Evolutionary conservation across 257 asterid genomes (phyloP).

Genomic region (Paulownia fortunei): DNA sequence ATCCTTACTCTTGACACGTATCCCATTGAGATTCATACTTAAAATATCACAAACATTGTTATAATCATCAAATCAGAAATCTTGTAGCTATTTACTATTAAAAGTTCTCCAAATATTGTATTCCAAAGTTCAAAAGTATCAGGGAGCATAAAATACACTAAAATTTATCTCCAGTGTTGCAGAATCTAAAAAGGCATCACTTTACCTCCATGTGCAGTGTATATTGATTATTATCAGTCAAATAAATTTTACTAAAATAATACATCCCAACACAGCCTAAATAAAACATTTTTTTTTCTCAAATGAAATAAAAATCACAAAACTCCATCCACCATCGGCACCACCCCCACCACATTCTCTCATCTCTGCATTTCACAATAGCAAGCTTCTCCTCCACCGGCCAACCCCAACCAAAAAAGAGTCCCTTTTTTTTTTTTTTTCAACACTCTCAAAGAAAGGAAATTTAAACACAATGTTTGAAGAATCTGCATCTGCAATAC

Average conservation of each 20-base stretch:
- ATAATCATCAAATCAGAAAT: background rate
- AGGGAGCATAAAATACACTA: background rate
- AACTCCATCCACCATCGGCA: background rate
- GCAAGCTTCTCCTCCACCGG: background rate
- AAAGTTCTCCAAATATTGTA: background rate
- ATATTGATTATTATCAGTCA: background rate
- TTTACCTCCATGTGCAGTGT: conserved; percentile 23
- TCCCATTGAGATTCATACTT: background rate
- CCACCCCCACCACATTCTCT: background rate
- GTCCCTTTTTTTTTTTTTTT: background rate
- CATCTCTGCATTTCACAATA: background rate
- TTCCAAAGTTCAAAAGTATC: background rate
- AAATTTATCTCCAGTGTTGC: background rate
- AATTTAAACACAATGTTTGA: conserved; percentile 43
- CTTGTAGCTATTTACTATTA: background rate
- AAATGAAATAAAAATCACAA: background rate
- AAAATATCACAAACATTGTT: background rate
- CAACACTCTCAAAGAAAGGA: background rate
- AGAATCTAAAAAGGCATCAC: conserved; percentile 20
- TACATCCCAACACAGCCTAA: background rate
- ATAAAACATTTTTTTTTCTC: background rate
- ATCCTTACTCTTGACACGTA: background rate
- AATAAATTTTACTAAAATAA: background rate
- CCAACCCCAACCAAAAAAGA: background rate
- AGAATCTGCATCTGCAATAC: conserved; percentile 56